A percentile compares a stretch with the other conserved stretches of the same genome.
Conservation (phyloP, 108 stramenopile genomes). For the Aurantiochytrium sp. region DNA sequence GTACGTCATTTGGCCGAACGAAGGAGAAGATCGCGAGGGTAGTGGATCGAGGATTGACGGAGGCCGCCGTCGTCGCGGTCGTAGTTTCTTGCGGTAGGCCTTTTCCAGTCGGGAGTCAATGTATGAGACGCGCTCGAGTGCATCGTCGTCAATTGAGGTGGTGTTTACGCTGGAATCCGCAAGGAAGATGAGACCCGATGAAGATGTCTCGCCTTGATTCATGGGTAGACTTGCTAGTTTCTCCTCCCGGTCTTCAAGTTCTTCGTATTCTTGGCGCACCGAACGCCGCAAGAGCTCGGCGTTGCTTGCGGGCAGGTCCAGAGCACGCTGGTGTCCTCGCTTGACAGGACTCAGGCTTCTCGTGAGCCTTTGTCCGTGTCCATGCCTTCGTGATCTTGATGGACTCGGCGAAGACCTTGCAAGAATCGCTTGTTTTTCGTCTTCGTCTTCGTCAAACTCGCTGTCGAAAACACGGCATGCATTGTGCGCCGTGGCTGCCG, state of each 20-base stretch:
- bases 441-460: too few species aligned
- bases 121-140: not conserved
- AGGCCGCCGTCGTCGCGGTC: not conserved
- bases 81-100: not conserved
- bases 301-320: not conserved
- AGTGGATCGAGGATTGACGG: not conserved
- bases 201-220: not conserved
- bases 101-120: not conserved
- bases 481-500: too few species aligned
- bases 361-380: not conserved
- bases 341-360: not conserved
- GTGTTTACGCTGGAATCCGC: not conserved
- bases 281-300: not conserved
- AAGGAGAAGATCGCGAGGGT: not conserved
- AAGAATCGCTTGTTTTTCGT: too few species aligned
- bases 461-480: too few species aligned
- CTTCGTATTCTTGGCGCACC: not conserved
- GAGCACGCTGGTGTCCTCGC: not conserved
- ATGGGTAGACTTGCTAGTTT: not conserved
- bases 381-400: too few species aligned
- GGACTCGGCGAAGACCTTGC: too few species aligned
- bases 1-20: not conserved
- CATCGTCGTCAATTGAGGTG: not conserved
- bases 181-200: not conserved
- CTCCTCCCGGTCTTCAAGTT: not conserved